Base-by-base conservation (phyloP, 2,329 filamentous ascomycete species). In the Raffaelea arxii region DNA sequence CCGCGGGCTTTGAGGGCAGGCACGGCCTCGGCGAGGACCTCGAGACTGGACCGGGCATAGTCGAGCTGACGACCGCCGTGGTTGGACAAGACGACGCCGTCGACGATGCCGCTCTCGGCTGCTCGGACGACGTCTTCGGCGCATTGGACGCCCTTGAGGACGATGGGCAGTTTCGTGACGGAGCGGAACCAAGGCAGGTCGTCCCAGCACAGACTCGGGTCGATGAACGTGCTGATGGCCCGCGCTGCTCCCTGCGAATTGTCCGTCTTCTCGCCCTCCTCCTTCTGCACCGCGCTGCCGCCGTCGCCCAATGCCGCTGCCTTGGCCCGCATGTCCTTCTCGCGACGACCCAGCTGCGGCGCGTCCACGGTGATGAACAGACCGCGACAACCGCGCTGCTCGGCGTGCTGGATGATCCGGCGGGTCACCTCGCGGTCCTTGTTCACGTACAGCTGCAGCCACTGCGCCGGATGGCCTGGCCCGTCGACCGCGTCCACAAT, bases 341-440 rank as follows among this genome's bases (percentile, higher is more conserved):
- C 92, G 55, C 92, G 77, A 35, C 92, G 82, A 37, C 92, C 92
- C 21, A 98, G 81, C 65, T 97, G 91, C 6, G 92, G 92, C 44
- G 92, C 92, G 63, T 98, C 92, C 46, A 98, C 92, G 3, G 92
- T 98, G 69, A 98, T 96, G 73, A 98, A 98, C 18, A 98, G 80
- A 10, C 84, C 92, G 67, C 87, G 92, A 74, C 92, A 97, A 24
- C 92, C 92, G 47, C 92, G 83, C 59, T 72, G 72, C 69, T 98
- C 92, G 50, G 92, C 92, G 65, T 97, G 88, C 67, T 91, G 65
- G 42, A 98, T 85, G 56, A 98, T 97, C 53, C 79, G 78, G 66
- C 86, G 80, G 9, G 92, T 98, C 64, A 98, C 91, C 25, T 75
- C 77, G 47, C 92, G 84, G 69, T 98, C 85, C 65, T 94, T 92